Evolutionary conservation across 2,329 filamentous ascomycete genomes (phyloP).

Genomic region (Penicillium sp.): DNA sequence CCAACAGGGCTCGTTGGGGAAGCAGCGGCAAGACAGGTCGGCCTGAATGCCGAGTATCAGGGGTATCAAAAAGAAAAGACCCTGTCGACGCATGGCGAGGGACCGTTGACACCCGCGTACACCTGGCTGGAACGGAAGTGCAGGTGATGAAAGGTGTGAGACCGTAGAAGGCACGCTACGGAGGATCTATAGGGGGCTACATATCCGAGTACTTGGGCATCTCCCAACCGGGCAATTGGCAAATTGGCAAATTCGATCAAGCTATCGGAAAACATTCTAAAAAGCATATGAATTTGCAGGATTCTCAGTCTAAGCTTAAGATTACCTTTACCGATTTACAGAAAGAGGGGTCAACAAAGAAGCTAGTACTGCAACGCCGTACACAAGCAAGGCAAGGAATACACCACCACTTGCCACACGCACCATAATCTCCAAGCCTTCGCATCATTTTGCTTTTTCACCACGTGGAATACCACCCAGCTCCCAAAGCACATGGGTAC

Average conservation of each 20-base stretch:
- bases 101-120: background rate
- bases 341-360: background rate
- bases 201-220: background rate
- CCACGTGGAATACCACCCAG: conserved; percentile 5
- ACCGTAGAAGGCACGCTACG: background rate
- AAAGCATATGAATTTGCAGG: background rate
- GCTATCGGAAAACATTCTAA: too few species aligned
- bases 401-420: conserved; percentile 5
- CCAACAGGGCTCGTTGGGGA: conserved; percentile 51
- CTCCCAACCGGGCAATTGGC: too few species aligned
- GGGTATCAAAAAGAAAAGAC: background rate
- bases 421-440: conserved; percentile 4
- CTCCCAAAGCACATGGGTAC: conserved; percentile 1
- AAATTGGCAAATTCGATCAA: too few species aligned
- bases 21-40: conserved; percentile 36
- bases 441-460: conserved; percentile 2
- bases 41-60: background rate
- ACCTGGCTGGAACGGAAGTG: background rate
- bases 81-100: conserved; percentile 3
- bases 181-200: background rate
- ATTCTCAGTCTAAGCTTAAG: background rate
- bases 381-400: background rate
- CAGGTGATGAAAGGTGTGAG: background rate
- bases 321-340: background rate
- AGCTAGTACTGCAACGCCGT: background rate